Evolutionary conservation across 208 protist species (phyloP), one percentile per base, ranked within the genome.

Genomic region (Trypanosoma grayi): DNA sequence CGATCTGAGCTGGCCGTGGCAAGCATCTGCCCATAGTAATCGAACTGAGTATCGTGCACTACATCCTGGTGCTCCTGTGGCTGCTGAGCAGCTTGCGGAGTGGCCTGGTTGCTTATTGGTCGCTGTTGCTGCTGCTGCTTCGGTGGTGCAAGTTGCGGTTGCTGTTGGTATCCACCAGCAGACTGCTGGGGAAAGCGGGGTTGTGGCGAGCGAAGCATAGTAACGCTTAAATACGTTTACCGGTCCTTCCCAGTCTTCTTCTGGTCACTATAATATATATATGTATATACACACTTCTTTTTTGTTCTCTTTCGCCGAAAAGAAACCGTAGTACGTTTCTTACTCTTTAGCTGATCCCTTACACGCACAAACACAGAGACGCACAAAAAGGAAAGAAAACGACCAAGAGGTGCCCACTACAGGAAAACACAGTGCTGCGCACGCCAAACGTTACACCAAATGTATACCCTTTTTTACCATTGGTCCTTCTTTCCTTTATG

Each of bases 21-120:
- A n/a, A 99, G 75, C n/a, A 90, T 69, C 64, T 97, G 85, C 14
- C 97, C 97, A 73, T 99, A 99, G 75, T 98, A 99, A 74, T 99
- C 97, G 47, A 99, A 90, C 83, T 99, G 96, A 10, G 90, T 94
- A 76, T 99, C 98, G 67, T 99, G 98, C 51, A 97, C 84, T 39
- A 97, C 76, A 62, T 97, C 95, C 14, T 92, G 81, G 77, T 98
- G 93, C 41, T 76, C 70, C 33, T 75, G 52, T 45, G 59, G 58
- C 18, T 62, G 40, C 18, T 40, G 41, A 16, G n/a, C 25, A 50
- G 0, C 27, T 46, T 48, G 63, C 10, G 18, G 14, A 36, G 27
- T 39, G 14, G 55, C 24, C 39, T 31, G 39, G 8, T 14, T 13
- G 16, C 24, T 22, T 28, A 18, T 20, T 14, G 25, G 53, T 34